phyloP scores from a whole-genome alignment of 176 grass and related monocot genomes.

The Urochloa ruziziensis region DNA sequence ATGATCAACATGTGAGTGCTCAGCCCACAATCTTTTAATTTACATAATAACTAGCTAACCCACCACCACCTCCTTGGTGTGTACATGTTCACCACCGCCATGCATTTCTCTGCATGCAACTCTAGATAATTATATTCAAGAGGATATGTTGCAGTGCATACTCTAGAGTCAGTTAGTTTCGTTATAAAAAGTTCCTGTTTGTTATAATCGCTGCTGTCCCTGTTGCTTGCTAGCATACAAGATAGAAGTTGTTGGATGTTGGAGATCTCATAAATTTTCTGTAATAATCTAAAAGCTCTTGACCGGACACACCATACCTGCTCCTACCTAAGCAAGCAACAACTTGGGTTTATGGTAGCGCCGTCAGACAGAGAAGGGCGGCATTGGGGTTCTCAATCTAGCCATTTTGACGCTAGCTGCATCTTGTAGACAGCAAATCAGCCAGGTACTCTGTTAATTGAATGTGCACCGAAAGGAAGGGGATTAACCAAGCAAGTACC shows the following conservation, averaged over 20 bases:
- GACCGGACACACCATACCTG: not conserved
- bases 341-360: not conserved
- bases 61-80: not conserved
- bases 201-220: not conserved
- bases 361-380: not conserved
- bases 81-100: not conserved
- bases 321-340: not conserved
- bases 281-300: not conserved
- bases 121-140: not conserved
- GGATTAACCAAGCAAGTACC: not conserved
- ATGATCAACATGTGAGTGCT: conserved; percentile 44
- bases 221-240: not conserved
- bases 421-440: not conserved
- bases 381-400: not conserved
- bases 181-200: not conserved
- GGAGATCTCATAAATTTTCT: not conserved
- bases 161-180: not conserved
- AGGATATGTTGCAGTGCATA: not conserved
- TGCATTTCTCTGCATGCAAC: not conserved
- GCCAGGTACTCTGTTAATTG: not conserved
- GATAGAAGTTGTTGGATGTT: not conserved
- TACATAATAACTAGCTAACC: too few species aligned
- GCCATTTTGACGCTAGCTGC: not conserved
- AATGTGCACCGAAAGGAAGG: conserved; percentile 22
- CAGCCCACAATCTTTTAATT: not conserved